Evolutionary conservation across 208 protist species (phyloP), one percentile per base, ranked within the genome.

Genomic region (Plasmodiophora brassicae): DNA sequence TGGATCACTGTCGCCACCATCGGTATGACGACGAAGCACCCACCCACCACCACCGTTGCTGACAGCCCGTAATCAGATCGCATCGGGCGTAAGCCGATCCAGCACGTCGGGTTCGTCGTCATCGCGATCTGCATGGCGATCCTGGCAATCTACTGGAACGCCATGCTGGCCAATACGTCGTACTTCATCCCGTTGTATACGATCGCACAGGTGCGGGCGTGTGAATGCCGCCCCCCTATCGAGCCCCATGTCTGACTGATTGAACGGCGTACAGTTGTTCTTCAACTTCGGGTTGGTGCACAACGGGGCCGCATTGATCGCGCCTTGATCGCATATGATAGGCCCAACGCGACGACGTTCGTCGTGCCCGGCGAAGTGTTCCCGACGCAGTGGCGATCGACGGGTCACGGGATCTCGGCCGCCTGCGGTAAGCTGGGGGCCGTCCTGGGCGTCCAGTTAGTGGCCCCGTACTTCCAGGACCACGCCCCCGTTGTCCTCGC

Each of bases 301-400:
- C n/a, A n/a, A n/a, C n/a, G n/a, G n/a, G n/a, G n/a, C n/a, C n/a
- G n/a, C n/a, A n/a, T n/a, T n/a, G n/a, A n/a, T n/a, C n/a, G n/a
- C n/a, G n/a, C 92, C 87, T 93, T 95, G 45, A 93, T 93, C 36
- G 78, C 88, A 8, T 92, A 94, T 65, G 90, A 54, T 1, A 93
- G 93, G 0, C 93, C 93, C 1, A 94, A 94, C 65, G 90, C 91
- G 0, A 95, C 93, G 0, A 95, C 93, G 8, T 95, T 93, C 86
- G 88, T 95, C 0, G 54, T 94, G 10, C 92, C 93, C 0, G 91
- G 85, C 0, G 93, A 94, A 84, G 46, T 92, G 1, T 95, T 93
- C 71, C 91, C 92, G 25, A 94, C 93, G 8, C 35, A 85, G 54
- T 39, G 91, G 0, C 54, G 92, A n/a, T 71, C 93, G n/a, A 92